These are phyloP conservation scores for Cryphonectria japonica DNA, from an alignment of 2,329 filamentous ascomycete species.

Conservation along the genomic window DNA sequence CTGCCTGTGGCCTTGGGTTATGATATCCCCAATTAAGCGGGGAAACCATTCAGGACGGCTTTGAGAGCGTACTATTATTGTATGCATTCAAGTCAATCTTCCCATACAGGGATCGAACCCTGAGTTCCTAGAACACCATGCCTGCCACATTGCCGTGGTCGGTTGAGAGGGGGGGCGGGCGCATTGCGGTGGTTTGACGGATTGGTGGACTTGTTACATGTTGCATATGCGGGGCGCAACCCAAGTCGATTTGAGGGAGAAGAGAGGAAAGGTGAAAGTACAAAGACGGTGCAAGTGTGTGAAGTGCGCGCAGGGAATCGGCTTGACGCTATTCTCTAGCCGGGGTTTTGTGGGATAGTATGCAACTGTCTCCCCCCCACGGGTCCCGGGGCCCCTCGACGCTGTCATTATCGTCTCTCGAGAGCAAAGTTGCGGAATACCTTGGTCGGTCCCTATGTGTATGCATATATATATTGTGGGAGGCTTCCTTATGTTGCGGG, in stretches of 20 bases:
- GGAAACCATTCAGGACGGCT: neutral
- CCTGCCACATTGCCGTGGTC: neutral
- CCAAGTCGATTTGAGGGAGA: neutral
- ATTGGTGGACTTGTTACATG: neutral
- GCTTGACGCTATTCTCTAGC: slow-evolving; percentile 15
- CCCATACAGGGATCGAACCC: neutral
- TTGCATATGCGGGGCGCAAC: neutral
- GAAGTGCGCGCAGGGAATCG: neutral
- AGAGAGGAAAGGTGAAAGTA: neutral
- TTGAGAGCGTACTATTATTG: too few species aligned
- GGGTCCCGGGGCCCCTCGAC: neutral
- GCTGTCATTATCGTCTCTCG: neutral
- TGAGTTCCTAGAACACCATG: neutral
- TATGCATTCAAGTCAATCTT: neutral
- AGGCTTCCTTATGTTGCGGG: slow-evolving; percentile 6
- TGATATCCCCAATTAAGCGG: slow-evolving; percentile 6
- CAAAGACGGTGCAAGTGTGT: neutral
- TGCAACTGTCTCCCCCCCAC: neutral
- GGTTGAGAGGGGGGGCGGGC: neutral
- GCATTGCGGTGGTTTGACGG: neutral
- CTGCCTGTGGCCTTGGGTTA: slow-evolving; percentile 14
- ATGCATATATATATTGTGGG: slow-evolving; percentile 17
- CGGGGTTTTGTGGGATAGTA: neutral
- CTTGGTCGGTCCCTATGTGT: slow-evolving; percentile 25
- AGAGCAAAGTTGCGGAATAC: slow-evolving; percentile 19